These are phyloP conservation scores for Kwoniella dendrophila DNA, from an alignment of 768 basidiomycete species.

Conservation along the genomic window DNA sequence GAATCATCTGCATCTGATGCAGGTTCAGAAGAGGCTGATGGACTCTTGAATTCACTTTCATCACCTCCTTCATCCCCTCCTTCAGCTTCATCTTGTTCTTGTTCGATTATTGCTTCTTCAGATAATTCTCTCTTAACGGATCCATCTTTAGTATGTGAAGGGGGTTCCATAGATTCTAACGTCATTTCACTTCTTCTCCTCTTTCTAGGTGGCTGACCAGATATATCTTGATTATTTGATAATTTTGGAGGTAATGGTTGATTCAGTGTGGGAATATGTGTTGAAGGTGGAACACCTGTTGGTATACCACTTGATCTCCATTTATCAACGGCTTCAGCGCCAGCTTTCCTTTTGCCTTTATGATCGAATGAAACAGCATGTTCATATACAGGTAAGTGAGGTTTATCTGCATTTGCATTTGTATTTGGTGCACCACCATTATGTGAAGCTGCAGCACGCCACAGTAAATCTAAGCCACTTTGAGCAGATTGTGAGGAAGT, in stretches of 20 bases:
- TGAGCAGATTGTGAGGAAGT: constrained; percentile 45
- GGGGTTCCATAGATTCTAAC: constrained; percentile 32
- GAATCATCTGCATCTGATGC: constrained; percentile 18
- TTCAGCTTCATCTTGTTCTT: background rate
- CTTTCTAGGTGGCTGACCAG: constrained; percentile 27
- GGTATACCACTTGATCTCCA: constrained; percentile 46
- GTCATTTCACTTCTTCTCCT: constrained; percentile 28
- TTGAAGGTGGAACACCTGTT: constrained; percentile 17
- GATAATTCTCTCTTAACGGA: constrained; percentile 8
- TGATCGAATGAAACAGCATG: constrained; percentile 19
- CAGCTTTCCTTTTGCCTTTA: constrained; percentile 49
- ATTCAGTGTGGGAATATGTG: background rate
- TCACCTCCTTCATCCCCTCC: no score
- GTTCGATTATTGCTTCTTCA: constrained; percentile 6
- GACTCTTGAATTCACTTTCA: constrained; percentile 14
- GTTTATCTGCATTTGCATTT: constrained; percentile 9
- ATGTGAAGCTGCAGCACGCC: constrained; percentile 32
- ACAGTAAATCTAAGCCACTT: constrained; percentile 43
- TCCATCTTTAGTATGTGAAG: background rate
- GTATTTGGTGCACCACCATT: no score
- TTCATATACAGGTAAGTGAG: background rate
- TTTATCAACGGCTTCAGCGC: constrained; percentile 46
- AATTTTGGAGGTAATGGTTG: background rate
- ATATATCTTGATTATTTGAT: background rate
- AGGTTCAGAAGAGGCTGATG: constrained; percentile 9